phyloP scores from a whole-genome alignment of 441 rosid genomes.

The Croton laevigatus region DNA sequence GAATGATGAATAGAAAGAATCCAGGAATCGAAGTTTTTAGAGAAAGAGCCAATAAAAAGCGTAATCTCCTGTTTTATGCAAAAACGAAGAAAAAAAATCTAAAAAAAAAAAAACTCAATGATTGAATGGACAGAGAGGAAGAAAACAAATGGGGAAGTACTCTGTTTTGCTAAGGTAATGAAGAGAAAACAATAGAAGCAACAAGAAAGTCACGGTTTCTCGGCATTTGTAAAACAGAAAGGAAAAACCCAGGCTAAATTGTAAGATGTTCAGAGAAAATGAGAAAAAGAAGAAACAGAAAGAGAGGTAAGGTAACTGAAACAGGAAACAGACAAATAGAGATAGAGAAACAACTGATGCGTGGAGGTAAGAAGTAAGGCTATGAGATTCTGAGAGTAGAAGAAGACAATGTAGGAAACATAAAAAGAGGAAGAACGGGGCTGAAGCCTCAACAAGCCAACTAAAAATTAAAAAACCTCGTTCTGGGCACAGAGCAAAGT shows the following conservation, averaged over 20 bases:
- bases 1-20: conserved; percentile 16
- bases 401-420: conserved; percentile 56
- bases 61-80: conserved; percentile 10
- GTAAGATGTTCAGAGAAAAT: conserved; percentile 18
- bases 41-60: conserved; percentile 11
- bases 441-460: conserved; percentile 18
- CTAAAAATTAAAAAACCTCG: conserved; percentile 52
- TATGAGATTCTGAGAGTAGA: conserved; percentile 41
- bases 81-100: conserved; percentile 23
- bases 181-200: conserved; percentile 28
- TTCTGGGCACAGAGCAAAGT: conserved; percentile 56
- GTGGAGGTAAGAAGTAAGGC: conserved; percentile 42
- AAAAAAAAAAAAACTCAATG: conserved; percentile 1
- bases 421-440: conserved; percentile 9
- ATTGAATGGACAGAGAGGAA: conserved; percentile 9
- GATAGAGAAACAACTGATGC: conserved; percentile 31
- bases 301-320: conserved; percentile 17
- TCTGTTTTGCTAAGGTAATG: conserved; percentile 29
- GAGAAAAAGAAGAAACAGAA: conserved; percentile 17
- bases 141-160: conserved; percentile 21
- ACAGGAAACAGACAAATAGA: conserved; percentile 24
- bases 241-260: conserved; percentile 19
- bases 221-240: conserved; percentile 29
- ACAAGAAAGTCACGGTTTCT: conserved; percentile 26
- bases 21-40: conserved; percentile 14